A percentile compares a stretch with the other conserved stretches of the same genome.
These are phyloP conservation scores for Chenopodium quinoa DNA, from an alignment of 148 eudicot species.

Conservation along the genomic window DNA sequence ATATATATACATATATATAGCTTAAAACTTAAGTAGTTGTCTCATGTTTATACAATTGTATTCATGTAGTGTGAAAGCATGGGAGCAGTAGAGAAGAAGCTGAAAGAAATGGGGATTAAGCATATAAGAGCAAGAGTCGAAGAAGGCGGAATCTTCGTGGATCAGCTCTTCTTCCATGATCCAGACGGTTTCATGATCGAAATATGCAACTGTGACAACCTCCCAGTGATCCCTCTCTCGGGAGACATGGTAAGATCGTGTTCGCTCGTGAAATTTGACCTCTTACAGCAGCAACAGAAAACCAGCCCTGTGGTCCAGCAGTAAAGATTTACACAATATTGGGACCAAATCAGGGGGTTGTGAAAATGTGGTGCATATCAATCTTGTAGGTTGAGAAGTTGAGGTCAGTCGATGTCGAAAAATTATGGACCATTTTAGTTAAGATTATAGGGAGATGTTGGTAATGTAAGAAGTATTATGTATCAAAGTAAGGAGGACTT, in stretches of 20 bases:
- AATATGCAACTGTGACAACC: constrained; percentile 79
- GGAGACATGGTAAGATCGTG: constrained; percentile 64
- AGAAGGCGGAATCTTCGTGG: constrained; percentile 77
- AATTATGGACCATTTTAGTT: not conserved
- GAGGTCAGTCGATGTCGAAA: not conserved
- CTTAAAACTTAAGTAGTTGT: not conserved
- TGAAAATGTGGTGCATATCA: not conserved
- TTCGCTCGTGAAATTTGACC: constrained; percentile 46
- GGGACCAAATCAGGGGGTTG: not conserved
- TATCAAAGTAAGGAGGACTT: not conserved
- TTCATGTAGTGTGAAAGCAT: constrained; percentile 75
- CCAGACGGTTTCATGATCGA: constrained; percentile 95
- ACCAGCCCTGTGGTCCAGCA: constrained; percentile 31
- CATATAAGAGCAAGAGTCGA: constrained; percentile 57
- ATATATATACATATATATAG: too few relatives aligned
- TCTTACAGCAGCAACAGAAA: constrained; percentile 34
- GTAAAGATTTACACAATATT: not conserved
- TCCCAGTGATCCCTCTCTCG: constrained; percentile 65
- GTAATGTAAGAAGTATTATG: not conserved
- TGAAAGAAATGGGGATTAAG: constrained; percentile 62
- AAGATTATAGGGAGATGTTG: not conserved
- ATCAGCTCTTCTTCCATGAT: constrained; percentile 85
- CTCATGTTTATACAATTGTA: not conserved
- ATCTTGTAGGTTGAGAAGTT: not conserved
- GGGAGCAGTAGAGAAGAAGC: constrained; percentile 76